Conservation (phyloP, 225 moss, liverwort and hornwort genomes). For the Bryum argenteum region DNA sequence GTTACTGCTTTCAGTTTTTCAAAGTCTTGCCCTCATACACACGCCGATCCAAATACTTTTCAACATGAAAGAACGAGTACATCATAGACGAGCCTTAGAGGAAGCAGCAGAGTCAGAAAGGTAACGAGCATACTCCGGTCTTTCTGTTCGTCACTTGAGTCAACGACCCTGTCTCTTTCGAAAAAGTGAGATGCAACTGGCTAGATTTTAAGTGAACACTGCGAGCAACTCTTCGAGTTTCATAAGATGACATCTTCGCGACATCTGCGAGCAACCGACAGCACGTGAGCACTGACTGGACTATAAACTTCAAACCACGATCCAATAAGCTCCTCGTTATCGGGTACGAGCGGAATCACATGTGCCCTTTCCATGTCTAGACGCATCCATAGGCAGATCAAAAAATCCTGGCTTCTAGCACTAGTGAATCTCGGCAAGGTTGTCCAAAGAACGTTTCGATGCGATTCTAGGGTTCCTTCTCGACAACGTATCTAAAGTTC, state of each 20-base stretch:
- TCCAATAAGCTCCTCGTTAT: constrained; percentile 4
- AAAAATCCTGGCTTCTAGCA: background rate
- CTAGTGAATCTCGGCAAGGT: background rate
- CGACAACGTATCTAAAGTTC: no score
- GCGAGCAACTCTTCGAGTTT: constrained; percentile 43
- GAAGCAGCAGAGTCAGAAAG: constrained; percentile 14
- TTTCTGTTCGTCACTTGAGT: constrained; percentile 53
- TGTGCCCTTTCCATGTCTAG: constrained; percentile 10
- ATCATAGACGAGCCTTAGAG: constrained; percentile 3
- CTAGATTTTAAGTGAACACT: constrained; percentile 65
- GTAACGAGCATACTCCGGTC: constrained; percentile 41
- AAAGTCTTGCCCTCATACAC: constrained; percentile 2
- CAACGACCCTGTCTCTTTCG: constrained; percentile 64
- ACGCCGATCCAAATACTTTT: background rate
- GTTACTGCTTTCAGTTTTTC: constrained; percentile 27
- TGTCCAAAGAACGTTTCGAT: background rate
- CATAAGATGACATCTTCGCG: constrained; percentile 58
- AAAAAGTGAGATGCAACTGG: constrained; percentile 63
- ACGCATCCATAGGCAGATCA: constrained; percentile 13
- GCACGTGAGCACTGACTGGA: constrained; percentile 18
- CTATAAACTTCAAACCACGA: constrained; percentile 5
- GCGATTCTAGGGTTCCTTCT: background rate
- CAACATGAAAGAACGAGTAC: constrained; percentile 6
- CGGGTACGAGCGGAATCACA: background rate
- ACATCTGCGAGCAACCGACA: constrained; percentile 49